A percentile compares a stretch with the other conserved stretches of the same genome.
Conservation (phyloP, 2,329 filamentous ascomycete genomes). For the Trichoderma hamatum region DNA sequence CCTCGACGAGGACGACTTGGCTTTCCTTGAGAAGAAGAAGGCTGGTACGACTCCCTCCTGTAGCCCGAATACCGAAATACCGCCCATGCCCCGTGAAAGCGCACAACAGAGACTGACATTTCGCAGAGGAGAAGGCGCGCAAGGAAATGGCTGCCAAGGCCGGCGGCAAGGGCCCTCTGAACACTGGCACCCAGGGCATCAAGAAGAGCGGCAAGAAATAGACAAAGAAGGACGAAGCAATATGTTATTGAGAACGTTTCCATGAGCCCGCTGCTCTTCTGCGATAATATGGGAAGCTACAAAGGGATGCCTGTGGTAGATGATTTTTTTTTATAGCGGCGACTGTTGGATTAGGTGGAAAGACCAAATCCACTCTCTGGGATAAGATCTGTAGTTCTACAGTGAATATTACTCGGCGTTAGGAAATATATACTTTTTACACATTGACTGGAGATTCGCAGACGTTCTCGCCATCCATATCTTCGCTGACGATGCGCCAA, state of each 20-base stretch:
- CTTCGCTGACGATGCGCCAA: neutral
- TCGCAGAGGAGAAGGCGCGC: slow-evolving; percentile 76
- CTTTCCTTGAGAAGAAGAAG: slow-evolving; percentile 80
- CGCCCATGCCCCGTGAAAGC: neutral
- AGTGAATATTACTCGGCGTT: slow-evolving; percentile 13
- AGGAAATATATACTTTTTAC: neutral
- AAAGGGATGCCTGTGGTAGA: neutral
- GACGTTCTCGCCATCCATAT: neutral
- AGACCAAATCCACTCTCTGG: neutral
- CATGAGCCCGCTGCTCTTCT: neutral
- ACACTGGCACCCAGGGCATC: slow-evolving; percentile 83
- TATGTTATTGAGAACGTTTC: slow-evolving; percentile 17
- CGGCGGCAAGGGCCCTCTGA: slow-evolving; percentile 85
- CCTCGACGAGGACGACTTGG: slow-evolving; percentile 83
- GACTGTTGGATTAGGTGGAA: neutral
- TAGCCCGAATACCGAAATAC: neutral
- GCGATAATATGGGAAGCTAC: neutral
- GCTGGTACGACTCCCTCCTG: slow-evolving; percentile 63
- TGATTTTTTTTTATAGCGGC: neutral
- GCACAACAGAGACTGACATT: slow-evolving; percentile 28
- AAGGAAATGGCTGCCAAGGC: slow-evolving; percentile 83
- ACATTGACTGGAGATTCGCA: neutral
- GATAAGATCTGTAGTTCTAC: slow-evolving; percentile 3
- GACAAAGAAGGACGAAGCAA: slow-evolving; percentile 30
- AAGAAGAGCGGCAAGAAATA: slow-evolving; percentile 99